Evolutionary conservation across 371 early-diverging fungal species (phyloP), one percentile per base, ranked within the genome.

Genomic region (Mucor mucedo): DNA sequence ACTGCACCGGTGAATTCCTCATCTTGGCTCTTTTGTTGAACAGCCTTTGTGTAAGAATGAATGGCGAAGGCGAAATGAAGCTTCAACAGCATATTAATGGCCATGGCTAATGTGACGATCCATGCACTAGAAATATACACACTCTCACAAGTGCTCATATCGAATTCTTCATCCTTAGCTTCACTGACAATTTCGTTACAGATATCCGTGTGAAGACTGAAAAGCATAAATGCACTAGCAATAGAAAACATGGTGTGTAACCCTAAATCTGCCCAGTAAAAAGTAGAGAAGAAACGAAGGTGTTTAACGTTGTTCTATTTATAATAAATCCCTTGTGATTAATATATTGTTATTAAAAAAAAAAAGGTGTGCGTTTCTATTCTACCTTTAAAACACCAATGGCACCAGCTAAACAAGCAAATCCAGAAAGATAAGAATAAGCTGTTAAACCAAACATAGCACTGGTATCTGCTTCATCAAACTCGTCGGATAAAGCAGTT

Each of bases 61-160:
- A 79, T 75, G 44, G 80, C 80, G 50, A 79, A 71, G 21, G 77
- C 80, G 61, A 71, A 79, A 40, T 79, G 80, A 62, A 79, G 69
- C 71, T 79, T 77, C 60, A 79, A 60, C 14, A 79, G 47, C 70
- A 79, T 60, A 45, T 71, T 75, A 44, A 79, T 52, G 1, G 75
- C 73, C 77, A 77, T 72, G 2, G 72, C 73, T 27, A 75, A 11
- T 8, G 70, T 75, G 9, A 75, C 64, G 29, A 79, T 47, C 75
- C 73, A 73, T 6, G 73, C 68, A 33, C 70, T 71, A 3, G 48
- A 52, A 55, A 71, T 69, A 56, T 73, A 71, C 14, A 71, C 63
- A n/a, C 55, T 28, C 55, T 75, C 73, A 49, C 80, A 79, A 3
- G 69, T 65, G 21, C 67, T 71, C 77, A 79, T 68, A 58, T 79